Evolutionary conservation across 805 yeast genomes (phyloP), one percentile per base, ranked within the genome.

Genomic region (Candida xyloterini): DNA sequence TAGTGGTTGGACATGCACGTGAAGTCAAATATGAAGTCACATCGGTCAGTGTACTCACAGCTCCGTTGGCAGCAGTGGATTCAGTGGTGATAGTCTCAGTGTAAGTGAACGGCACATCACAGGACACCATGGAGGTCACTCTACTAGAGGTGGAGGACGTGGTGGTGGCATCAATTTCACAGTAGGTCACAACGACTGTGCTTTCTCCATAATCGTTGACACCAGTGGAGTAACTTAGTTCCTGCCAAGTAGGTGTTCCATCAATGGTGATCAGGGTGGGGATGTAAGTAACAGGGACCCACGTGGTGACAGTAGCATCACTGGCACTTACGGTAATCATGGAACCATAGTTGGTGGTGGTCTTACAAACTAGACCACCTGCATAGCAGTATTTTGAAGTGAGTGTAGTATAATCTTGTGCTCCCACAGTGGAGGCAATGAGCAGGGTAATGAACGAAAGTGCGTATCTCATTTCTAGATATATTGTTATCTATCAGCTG

Each of bases 151-250:
- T 38, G 7, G 44, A 34, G 1, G 47, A 29, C 18, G 43, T 31
- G 5, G 47, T 43, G 5, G 48, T 35, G n/a, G 40, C 44, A 3
- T 49, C 43, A 24, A 55, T 47, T 23, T 43, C 55, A 39, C 61
- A 56, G 20, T 50, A 53, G 16, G 61, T 56, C 10, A 53, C 47
- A 22, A 51, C 40, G 4, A 43, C 46, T 2, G 47, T 40, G 2
- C 43, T 26, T 13, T 38, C 37, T 10, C 58, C 59, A 24, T 46
- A 44, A n/a, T 43, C 47, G 26, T 48, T 33, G 35, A 43, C 46
- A 3, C 47, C 40, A 9, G 47, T 37, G 6, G 46, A 34, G 15
- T 44, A 42, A 27, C 55, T 51, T 13, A 49, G 43, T 32, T 48
- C 40, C 30, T 47, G 43, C 57, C 58, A 56, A 11, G 43, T 33